These are phyloP conservation scores for Rutstroemia sp. DNA, from an alignment of 2,329 filamentous ascomycete species.

Conservation along the genomic window DNA sequence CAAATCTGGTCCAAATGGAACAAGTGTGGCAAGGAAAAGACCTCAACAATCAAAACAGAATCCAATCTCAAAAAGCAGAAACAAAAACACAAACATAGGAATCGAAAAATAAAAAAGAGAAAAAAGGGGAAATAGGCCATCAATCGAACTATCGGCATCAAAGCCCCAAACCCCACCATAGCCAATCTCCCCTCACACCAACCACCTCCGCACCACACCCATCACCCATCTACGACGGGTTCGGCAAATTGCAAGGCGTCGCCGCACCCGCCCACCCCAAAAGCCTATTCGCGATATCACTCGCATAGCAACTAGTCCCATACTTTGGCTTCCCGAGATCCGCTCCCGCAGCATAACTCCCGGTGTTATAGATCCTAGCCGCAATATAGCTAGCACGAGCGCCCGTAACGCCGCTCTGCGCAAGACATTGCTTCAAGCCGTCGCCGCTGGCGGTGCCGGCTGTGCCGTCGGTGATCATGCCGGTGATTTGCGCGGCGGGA, in stretches of 20 bases:
- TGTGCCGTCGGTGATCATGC: constrained; percentile 27
- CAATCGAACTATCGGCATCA: too few species aligned
- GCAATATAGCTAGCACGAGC: constrained; percentile 28
- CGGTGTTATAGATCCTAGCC: constrained; percentile 36
- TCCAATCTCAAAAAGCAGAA: too few species aligned
- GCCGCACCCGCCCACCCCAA: neutral
- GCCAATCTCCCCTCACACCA: too few species aligned
- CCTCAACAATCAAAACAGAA: too few species aligned
- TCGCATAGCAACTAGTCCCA: constrained; percentile 20
- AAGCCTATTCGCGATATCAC: constrained; percentile 23
- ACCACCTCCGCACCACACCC: too few species aligned
- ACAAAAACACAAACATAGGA: too few species aligned
- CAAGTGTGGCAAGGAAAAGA: too few species aligned
- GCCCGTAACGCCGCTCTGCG: constrained; percentile 16
- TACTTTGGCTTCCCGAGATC: constrained; percentile 26
- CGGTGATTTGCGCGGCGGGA: neutral
- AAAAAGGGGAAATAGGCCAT: too few species aligned
- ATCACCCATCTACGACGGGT: neutral
- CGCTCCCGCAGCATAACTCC: constrained; percentile 26
- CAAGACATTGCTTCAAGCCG: constrained; percentile 10
- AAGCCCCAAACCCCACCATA: too few species aligned
- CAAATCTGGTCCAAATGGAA: too few species aligned
- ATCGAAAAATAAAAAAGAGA: too few species aligned
- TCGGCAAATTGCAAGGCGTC: neutral
- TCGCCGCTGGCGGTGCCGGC: constrained; percentile 22